Evolutionary conservation across 2,329 filamentous ascomycete genomes (phyloP), one percentile per base, ranked within the genome.

Genomic region (Colletotrichum abscissum): DNA sequence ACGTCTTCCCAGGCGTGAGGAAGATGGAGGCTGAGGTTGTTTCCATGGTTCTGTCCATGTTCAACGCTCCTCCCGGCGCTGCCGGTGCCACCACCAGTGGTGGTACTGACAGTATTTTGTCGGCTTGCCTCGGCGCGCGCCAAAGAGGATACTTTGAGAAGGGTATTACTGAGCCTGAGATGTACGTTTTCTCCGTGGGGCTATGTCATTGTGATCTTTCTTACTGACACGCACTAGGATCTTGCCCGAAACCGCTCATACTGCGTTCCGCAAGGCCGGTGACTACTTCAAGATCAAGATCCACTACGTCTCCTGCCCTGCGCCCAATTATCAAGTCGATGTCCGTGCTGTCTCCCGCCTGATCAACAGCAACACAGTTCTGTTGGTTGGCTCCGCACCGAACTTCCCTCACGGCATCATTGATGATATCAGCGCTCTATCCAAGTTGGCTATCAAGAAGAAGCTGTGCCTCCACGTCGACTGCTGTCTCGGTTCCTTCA

Each of bases 21-120:
- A 99, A 99, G 90, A 99, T 99, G 97, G 97, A 99, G 86, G 96
- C 97, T 57, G 97, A 99, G 86, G 88, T 99, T 74, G 97, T 99
- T 65, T 93, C 95, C 76, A 99, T 99, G 96, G 95, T 97, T 35
- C 86, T 97, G 74, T 90, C 90, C 57, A 86, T 99, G 82, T 69
- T 98, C 87, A 94, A 97, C 82, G 95, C 93, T 9, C 97, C 97
- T 3, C 86, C 91, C n/a, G 92, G 91, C 69, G 94, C 92, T 35
- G 95, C 94, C 5, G 97, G 97, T 75, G 95, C 97, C 11, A 95
- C 94, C 19, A 98, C 97, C 1, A 94, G 93, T 75, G 97, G 97
- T 75, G 97, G 97, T 62, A 98, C 97, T 0, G 97, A 99, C 84
- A 97, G 95, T 73, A 99, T 99, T 79, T 87, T 99, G 69, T 97